phyloP scores from a whole-genome alignment of 345 rosid genomes.

The Populus ilicifolia region DNA sequence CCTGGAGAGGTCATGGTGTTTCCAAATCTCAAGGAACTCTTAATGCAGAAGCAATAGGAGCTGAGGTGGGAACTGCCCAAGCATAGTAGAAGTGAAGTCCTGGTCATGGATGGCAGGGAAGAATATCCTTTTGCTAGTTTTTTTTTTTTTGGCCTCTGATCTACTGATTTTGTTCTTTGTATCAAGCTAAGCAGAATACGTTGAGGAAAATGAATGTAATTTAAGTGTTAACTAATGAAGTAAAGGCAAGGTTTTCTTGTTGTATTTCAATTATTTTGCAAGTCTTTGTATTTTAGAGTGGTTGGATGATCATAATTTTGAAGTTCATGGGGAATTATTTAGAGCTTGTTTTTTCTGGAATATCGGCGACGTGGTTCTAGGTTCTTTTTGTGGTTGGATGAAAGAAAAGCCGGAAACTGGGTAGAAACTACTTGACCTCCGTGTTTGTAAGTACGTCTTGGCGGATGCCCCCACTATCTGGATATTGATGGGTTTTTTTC shows the following conservation, averaged over 20 bases:
- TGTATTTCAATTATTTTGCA: not conserved
- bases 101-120: not conserved
- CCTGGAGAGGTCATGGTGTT: slow-evolving; percentile 81
- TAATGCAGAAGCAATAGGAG: slow-evolving; percentile 24
- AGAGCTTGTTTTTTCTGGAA: not conserved
- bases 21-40: slow-evolving; percentile 31
- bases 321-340: not conserved
- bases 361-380: not conserved
- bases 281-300: not conserved
- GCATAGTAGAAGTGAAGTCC: not conserved
- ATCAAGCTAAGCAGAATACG: not conserved
- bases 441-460: not conserved
- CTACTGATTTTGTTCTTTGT: not conserved
- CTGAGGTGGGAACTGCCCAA: not conserved
- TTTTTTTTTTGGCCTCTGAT: not conserved
- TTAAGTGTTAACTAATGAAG: not conserved
- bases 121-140: not conserved
- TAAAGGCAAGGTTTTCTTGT: not conserved
- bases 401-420: not conserved
- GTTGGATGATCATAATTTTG: not conserved
- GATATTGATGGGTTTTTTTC: not conserved
- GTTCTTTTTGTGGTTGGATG: not conserved
- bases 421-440: not conserved
- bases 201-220: not conserved
- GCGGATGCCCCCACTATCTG: not conserved